phyloP scores from a whole-genome alignment of 805 yeast species.

The Metschnikowia similis region DNA sequence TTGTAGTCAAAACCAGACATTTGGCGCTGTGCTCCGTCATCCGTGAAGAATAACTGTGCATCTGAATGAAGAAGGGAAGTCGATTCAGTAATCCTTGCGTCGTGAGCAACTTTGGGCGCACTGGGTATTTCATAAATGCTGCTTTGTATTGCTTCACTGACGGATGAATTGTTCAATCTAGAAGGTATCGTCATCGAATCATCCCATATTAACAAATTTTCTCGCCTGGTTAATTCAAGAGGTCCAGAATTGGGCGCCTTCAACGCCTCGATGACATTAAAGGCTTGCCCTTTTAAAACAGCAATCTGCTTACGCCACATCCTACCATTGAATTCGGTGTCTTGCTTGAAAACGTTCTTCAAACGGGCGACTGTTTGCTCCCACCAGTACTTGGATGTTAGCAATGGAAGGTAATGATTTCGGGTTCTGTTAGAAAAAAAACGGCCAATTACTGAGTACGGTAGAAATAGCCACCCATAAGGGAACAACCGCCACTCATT shows the following conservation, averaged over 20 bases:
- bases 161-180: conserved; percentile 22
- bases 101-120: neutral
- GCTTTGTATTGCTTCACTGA: conserved; percentile 39
- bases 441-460: conserved; percentile 58
- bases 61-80: neutral
- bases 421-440: conserved; percentile 59
- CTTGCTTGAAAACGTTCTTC: conserved; percentile 47
- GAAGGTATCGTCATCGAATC: conserved; percentile 56
- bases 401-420: conserved; percentile 50
- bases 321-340: conserved; percentile 58
- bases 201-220: conserved; percentile 55
- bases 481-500: conserved; percentile 80
- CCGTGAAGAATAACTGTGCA: neutral
- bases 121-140: conserved; percentile 19
- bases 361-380: conserved; percentile 49
- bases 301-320: conserved; percentile 69
- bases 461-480: conserved; percentile 72
- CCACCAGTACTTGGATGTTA: conserved; percentile 70
- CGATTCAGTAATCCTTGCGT: neutral
- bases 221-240: conserved; percentile 57
- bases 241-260: conserved; percentile 60
- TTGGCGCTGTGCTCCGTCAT: neutral
- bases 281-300: conserved; percentile 73
- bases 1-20: conserved; percentile 24
- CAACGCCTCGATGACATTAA: conserved; percentile 65